Evolutionary conservation across 2,329 filamentous ascomycete species (phyloP).

Genomic region (Conoideocrella luteorostrata): DNA sequence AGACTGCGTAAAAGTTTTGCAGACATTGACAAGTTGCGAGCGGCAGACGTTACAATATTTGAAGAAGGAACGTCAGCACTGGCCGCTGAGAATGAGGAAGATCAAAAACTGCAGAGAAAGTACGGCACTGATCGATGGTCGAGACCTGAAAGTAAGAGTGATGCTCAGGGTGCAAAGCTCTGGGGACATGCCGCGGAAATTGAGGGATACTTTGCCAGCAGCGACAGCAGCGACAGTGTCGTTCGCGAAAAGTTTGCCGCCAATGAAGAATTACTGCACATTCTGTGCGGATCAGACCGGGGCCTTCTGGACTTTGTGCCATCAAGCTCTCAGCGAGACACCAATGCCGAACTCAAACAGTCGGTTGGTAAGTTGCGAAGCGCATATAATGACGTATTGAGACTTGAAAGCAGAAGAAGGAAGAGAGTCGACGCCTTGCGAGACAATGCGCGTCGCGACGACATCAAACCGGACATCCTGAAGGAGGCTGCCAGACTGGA

Average conservation of each 20-base stretch:
- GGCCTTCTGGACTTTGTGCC: constrained; percentile 85
- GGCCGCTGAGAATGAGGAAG: constrained; percentile 74
- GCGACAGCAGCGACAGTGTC: constrained; percentile 47
- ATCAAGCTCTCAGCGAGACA: constrained; percentile 69
- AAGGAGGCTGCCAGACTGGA: constrained; percentile 80
- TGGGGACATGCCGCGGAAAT: constrained; percentile 73
- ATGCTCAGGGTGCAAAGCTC: constrained; percentile 60
- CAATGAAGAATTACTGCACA: constrained; percentile 65
- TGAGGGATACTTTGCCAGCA: constrained; percentile 73
- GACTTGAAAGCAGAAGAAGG: constrained; percentile 73
- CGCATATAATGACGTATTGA: constrained; percentile 75
- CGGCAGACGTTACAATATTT: constrained; percentile 70
- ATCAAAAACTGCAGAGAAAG: constrained; percentile 65
- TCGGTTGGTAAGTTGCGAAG: constrained; percentile 72
- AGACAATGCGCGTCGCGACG: constrained; percentile 76
- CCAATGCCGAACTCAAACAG: constrained; percentile 73
- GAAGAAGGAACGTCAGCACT: constrained; percentile 77
- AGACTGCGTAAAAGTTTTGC: constrained; percentile 73
- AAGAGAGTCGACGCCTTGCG: constrained; percentile 73
- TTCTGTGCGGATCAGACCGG: constrained; percentile 74
- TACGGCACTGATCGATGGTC: constrained; percentile 86
- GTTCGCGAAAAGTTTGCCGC: constrained; percentile 74
- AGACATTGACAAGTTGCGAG: constrained; percentile 85
- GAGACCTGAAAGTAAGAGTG: constrained; percentile 61
- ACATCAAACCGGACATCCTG: constrained; percentile 80